phyloP scores from a whole-genome alignment of 2,329 filamentous ascomycete genomes.

The Colletotrichum sp. region DNA sequence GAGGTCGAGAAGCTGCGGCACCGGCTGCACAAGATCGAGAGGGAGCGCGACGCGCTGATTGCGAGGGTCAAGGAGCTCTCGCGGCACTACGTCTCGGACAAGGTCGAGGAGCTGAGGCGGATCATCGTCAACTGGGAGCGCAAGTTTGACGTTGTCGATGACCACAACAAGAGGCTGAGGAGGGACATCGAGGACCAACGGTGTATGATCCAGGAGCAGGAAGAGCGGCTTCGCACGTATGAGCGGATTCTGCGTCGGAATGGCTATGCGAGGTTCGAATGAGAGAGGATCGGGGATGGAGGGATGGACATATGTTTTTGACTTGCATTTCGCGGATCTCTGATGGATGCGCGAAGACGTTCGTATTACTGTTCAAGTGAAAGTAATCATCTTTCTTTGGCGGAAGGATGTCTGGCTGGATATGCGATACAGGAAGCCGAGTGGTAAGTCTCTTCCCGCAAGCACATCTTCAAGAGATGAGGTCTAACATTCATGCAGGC shows the following conservation, averaged over 20 bases:
- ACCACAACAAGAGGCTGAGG: conserved; percentile 18
- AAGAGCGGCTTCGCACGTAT: conserved; percentile 23
- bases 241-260: conserved; percentile 27
- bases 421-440: not conserved
- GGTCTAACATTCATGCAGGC: not conserved
- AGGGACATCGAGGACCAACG: conserved; percentile 17
- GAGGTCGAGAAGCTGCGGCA: conserved; percentile 38
- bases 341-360: not conserved
- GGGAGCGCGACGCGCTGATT: conserved; percentile 39
- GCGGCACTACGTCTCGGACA: conserved; percentile 31
- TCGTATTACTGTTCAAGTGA: not conserved
- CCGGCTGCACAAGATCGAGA: conserved; percentile 38
- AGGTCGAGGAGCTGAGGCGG: conserved; percentile 35
- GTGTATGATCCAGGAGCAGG: conserved; percentile 13
- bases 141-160: conserved; percentile 23
- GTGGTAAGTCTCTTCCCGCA: not conserved
- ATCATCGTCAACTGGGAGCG: conserved; percentile 40
- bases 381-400: not conserved
- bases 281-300: not conserved
- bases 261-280: conserved; percentile 14
- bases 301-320: not conserved
- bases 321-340: not conserved
- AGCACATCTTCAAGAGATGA: not conserved
- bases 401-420: not conserved
- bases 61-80: conserved; percentile 38